These are phyloP conservation scores for Xerocomus amazonicus DNA, from an alignment of 1,284 basidiomycete genomes.

Conservation along the genomic window DNA sequence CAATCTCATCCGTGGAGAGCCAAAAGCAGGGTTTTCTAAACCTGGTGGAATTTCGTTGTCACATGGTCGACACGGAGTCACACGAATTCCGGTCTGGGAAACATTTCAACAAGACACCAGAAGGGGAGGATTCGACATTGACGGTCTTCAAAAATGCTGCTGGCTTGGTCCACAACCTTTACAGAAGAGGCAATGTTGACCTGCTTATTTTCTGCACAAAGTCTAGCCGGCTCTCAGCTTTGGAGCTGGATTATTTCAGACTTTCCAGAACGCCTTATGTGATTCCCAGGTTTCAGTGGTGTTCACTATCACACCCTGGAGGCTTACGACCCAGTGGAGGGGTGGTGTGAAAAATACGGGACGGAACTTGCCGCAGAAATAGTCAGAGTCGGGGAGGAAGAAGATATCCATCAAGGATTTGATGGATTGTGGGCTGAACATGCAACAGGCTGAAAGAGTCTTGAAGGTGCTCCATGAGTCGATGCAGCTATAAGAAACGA, in stretches of 20 bases:
- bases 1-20: slow-evolving; percentile 23
- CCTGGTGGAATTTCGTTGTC: slow-evolving; percentile 8
- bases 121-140: slow-evolving; percentile 12
- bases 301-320: slow-evolving; percentile 39
- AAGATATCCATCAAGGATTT: too few species aligned
- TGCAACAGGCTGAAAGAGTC: too few species aligned
- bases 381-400: too few species aligned
- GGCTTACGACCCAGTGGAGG: slow-evolving; percentile 24
- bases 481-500: too few species aligned
- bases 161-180: slow-evolving; percentile 31
- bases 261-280: slow-evolving; percentile 38
- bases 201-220: slow-evolving; percentile 39
- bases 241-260: slow-evolving; percentile 29
- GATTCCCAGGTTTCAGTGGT: slow-evolving; percentile 36
- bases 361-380: slow-evolving; percentile 1
- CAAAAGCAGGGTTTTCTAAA: slow-evolving; percentile 12
- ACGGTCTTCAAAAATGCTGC: slow-evolving; percentile 36
- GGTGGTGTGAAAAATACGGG: slow-evolving; percentile 24
- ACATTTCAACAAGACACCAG: slow-evolving; percentile 25
- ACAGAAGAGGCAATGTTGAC: slow-evolving; percentile 30
- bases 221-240: slow-evolving; percentile 24
- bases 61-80: slow-evolving; percentile 19
- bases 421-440: too few species aligned
- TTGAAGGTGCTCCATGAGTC: too few species aligned
- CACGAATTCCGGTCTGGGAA: slow-evolving; percentile 34